These are phyloP conservation scores for Fusarium clavum DNA, from an alignment of 2,329 filamentous ascomycete genomes.

Conservation along the genomic window DNA sequence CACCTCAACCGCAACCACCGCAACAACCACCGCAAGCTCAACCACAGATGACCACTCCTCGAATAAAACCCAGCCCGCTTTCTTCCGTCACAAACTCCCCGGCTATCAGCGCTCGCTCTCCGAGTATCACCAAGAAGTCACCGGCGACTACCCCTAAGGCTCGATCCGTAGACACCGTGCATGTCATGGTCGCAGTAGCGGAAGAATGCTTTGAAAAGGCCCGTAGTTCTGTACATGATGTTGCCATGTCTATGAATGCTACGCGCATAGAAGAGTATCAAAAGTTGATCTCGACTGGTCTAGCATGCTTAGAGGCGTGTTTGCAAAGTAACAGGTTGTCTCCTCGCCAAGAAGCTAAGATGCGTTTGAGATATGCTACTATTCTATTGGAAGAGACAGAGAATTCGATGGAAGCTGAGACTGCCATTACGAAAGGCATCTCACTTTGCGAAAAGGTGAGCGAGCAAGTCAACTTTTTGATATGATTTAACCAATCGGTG, in stretches of 20 bases:
- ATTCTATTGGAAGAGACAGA: conserved; percentile 81
- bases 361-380: conserved; percentile 77
- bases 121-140: conserved; percentile 56
- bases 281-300: conserved; percentile 75
- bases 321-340: conserved; percentile 70
- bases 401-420: conserved; percentile 79
- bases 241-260: conserved; percentile 53
- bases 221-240: conserved; percentile 63
- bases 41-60: conserved; percentile 41
- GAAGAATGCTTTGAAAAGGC: conserved; percentile 81
- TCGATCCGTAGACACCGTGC: conserved; percentile 62
- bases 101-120: conserved; percentile 54
- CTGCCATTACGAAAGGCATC: conserved; percentile 76
- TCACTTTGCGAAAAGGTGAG: conserved; percentile 73
- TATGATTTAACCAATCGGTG: conserved; percentile 44
- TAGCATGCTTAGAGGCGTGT: conserved; percentile 78
- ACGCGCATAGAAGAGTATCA: conserved; percentile 73
- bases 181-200: conserved; percentile 75
- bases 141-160: conserved; percentile 56
- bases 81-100: conserved; percentile 57
- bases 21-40: conserved; percentile 23
- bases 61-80: conserved; percentile 53
- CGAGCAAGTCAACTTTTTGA: conserved; percentile 16
- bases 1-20: conserved; percentile 20
- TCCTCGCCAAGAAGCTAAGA: conserved; percentile 74